Conservation (phyloP, 2,329 filamentous ascomycete genomes). For the Hypoxylon sp. region DNA sequence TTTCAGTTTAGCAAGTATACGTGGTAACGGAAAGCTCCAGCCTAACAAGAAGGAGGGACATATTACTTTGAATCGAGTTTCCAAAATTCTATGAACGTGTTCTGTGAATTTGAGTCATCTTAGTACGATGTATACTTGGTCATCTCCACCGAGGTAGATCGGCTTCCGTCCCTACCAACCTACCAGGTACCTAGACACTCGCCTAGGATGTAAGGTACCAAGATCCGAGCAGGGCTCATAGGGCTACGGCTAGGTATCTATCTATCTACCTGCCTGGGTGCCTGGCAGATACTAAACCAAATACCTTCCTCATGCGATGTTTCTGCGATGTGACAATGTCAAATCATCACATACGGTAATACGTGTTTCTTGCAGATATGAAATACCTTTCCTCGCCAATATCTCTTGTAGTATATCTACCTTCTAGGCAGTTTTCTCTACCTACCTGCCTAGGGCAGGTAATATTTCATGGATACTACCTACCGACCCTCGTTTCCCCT, state of each 20-base stretch:
- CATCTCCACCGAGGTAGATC: neutral
- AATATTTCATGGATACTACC: too few species aligned
- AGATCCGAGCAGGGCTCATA: slow-evolving; percentile 5
- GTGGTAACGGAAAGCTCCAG: too few species aligned
- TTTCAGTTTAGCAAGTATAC: too few species aligned
- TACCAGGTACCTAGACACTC: too few species aligned
- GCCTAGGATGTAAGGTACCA: too few species aligned
- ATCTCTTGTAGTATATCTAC: neutral
- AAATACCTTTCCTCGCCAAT: neutral
- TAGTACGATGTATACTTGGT: neutral
- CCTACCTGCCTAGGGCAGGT: too few species aligned
- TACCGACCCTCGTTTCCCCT: too few species aligned
- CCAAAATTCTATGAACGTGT: neutral
- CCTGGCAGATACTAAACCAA: slow-evolving; percentile 1
- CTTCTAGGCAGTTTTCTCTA: too few species aligned
- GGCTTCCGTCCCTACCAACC: too few species aligned
- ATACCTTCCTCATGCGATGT: slow-evolving; percentile 1
- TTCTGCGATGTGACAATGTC: neutral
- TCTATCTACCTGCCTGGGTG: too few species aligned
- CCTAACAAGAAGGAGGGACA: too few species aligned
- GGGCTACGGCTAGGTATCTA: too few species aligned
- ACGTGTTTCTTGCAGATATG: neutral
- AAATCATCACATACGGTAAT: slow-evolving; percentile 2
- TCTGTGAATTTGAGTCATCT: neutral
- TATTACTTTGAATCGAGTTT: neutral